Conservation (phyloP, 352 stramenopile genomes). For the Pythium diclinum region DNA sequence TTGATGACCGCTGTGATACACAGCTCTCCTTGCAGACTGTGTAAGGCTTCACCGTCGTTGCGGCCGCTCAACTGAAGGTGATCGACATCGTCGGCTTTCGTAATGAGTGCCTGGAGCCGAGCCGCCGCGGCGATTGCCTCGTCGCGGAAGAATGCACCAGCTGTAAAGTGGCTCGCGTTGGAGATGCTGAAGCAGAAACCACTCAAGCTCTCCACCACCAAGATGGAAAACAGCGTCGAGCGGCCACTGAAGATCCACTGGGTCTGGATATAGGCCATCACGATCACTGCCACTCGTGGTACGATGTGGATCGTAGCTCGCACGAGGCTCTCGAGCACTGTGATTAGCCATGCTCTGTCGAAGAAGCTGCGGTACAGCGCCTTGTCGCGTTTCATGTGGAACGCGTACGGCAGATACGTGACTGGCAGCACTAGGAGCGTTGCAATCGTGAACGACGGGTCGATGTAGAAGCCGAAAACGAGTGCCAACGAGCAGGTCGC, state of each 20-base stretch:
- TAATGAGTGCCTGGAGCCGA: not conserved
- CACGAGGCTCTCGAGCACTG: not conserved
- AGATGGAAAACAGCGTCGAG: slow-evolving; percentile 1
- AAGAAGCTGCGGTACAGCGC: slow-evolving; percentile 2
- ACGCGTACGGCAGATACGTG: not conserved
- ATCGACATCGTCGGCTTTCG: not conserved
- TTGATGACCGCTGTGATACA: not conserved
- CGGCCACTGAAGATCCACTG: not conserved
- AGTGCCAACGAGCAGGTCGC: not conserved
- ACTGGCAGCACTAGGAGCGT: not conserved
- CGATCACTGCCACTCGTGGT: not conserved
- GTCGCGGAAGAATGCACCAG: not conserved
- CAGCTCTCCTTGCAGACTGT: not conserved
- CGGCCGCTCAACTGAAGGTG: not conserved
- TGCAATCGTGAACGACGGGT: slow-evolving; percentile 4
- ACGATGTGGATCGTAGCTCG: not conserved
- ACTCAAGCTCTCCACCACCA: not conserved
- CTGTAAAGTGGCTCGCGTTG: not conserved
- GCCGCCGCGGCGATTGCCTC: not conserved
- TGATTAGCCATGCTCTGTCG: not conserved
- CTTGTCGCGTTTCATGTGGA: slow-evolving; percentile 5
- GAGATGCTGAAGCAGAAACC: not conserved
- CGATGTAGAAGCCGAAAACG: not conserved
- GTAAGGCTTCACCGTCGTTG: not conserved
- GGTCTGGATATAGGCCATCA: slow-evolving; percentile 6